These are phyloP conservation scores for Backusella tarrabulga DNA, from an alignment of 192 early-diverging fungal genomes.

Conservation along the genomic window DNA sequence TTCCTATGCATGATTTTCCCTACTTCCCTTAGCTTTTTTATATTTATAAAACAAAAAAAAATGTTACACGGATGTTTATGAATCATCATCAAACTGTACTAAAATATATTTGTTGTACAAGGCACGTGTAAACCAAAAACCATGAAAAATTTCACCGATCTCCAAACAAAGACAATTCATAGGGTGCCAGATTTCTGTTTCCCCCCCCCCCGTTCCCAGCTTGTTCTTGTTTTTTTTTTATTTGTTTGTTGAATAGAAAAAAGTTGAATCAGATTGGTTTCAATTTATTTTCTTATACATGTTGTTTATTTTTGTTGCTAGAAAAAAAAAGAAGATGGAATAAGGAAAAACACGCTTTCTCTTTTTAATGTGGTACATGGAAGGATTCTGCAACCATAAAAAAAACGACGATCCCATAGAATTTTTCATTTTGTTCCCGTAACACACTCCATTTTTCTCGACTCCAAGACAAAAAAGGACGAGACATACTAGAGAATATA, in stretches of 20 bases:
- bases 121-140: not conserved
- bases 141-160: not conserved
- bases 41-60: not conserved
- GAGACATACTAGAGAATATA: not conserved
- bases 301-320: not conserved
- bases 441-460: not conserved
- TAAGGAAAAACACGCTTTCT: not conserved
- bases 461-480: not conserved
- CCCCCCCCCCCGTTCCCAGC: too few species aligned
- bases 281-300: not conserved
- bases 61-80: not conserved
- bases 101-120: not conserved
- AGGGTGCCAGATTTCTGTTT: not conserved
- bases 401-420: not conserved
- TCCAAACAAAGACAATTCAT: not conserved
- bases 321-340: not conserved
- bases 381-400: not conserved
- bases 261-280: too few species aligned
- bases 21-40: not conserved
- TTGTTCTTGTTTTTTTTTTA: not conserved
- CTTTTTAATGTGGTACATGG: not conserved
- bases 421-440: not conserved
- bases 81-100: not conserved
- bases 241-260: not conserved
- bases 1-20: constrained; percentile 2